Conservation (phyloP, 176 grass and related monocot genomes). For the Oryza nivara region DNA sequence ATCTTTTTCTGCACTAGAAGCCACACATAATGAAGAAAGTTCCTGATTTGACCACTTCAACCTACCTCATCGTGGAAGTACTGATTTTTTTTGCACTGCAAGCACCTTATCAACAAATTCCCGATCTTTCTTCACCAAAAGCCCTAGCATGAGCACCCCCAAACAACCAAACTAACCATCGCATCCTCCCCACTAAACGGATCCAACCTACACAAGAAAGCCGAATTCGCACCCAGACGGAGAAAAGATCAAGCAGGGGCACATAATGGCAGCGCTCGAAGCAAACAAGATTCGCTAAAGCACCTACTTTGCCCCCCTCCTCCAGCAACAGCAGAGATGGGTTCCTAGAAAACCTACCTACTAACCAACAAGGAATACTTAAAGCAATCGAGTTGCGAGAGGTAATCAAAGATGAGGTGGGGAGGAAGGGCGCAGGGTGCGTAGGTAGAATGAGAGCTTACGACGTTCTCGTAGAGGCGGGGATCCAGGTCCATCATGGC, state of each 20-base stretch:
- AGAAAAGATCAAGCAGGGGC: conserved; percentile 16
- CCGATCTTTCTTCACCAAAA: conserved; percentile 8
- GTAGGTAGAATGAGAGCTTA: conserved; percentile 40
- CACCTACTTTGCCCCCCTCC: conserved; percentile 12
- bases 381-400: neutral
- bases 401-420: neutral
- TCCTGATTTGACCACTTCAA: neutral
- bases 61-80: neutral
- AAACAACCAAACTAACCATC: neutral
- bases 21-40: neutral
- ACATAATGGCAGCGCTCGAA: neutral
- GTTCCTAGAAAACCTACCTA: conserved; percentile 13
- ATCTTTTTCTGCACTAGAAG: neutral
- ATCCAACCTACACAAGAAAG: neutral
- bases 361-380: neutral
- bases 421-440: neutral
- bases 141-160: conserved; percentile 33
- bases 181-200: neutral
- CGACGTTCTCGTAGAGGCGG: conserved; percentile 74
- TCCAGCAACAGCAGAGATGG: conserved; percentile 13
- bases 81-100: neutral
- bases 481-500: conserved; percentile 88
- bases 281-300: conserved; percentile 4
- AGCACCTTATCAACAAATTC: neutral
- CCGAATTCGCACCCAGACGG: neutral